phyloP scores from a whole-genome alignment of 176 grass and related monocot species.

The Ensete ventricosum region DNA sequence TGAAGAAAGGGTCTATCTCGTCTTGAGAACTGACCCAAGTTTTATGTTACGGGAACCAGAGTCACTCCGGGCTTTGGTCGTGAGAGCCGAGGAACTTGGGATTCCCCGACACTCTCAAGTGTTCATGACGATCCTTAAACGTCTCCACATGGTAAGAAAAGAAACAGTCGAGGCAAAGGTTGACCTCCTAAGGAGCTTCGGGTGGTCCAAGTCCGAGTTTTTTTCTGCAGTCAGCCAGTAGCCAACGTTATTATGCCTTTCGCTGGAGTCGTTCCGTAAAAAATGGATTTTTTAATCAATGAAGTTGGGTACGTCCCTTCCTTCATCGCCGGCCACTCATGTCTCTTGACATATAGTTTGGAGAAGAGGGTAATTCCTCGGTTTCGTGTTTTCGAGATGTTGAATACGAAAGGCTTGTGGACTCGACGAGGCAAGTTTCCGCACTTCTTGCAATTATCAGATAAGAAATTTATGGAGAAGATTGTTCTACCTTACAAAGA shows the following conservation, averaged over 20 bases:
- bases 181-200: constrained; percentile 25
- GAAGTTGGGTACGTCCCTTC: constrained; percentile 27
- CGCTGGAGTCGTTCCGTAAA: constrained; percentile 17
- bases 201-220: constrained; percentile 39
- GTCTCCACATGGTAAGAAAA: not conserved
- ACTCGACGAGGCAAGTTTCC: constrained; percentile 7
- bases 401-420: constrained; percentile 29
- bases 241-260: constrained; percentile 18
- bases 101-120: not conserved
- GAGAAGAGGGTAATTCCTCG: constrained; percentile 34
- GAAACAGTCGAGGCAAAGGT: constrained; percentile 29
- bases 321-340: constrained; percentile 6
- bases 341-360: constrained; percentile 31
- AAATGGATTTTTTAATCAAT: constrained; percentile 27
- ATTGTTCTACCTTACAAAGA: constrained; percentile 28
- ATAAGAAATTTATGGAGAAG: constrained; percentile 18
- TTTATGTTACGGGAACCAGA: not conserved
- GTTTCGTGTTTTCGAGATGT: constrained; percentile 26
- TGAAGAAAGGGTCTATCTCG: not conserved
- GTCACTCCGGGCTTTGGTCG: not conserved
- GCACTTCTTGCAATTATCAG: not conserved
- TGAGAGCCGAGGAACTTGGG: not conserved
- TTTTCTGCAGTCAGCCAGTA: constrained; percentile 1
- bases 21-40: not conserved
- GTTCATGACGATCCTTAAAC: not conserved